Evolutionary conservation across 1,139 yeast genomes (phyloP), one percentile per base, ranked within the genome.

Genomic region (Eremothecium cymbalariae): DNA sequence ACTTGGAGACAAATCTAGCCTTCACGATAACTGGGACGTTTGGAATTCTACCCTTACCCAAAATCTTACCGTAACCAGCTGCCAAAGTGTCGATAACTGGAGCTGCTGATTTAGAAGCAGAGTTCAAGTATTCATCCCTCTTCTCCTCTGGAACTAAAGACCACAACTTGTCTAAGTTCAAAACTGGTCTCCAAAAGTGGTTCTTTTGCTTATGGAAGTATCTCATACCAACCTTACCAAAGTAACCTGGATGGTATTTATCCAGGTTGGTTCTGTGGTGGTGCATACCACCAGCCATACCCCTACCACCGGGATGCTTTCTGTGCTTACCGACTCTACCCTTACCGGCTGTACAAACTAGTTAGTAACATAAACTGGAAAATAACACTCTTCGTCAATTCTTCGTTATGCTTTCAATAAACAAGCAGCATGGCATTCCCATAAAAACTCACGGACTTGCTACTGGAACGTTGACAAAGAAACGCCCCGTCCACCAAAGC

Each of bases 211-310:
- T 80, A 88, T 86, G 97, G 95, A 83, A 93, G 82, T 84, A 82
- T 83, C 98, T 86, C 97, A 90, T 90, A 88, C 99, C 99, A 68
- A 93, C 97, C 78, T 93, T 93, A 83, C 99, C 99, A 74, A 93
- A 93, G 93, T 93, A 93, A 86, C 99, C 99, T 64, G 98, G 98
- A 72, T 93, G 99, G 95, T 83, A 93, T 74, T 88, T 90, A 71
- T 93, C 98, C 77, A 90, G 74, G 79, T 86, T 86, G 70, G 90
- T 86, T 84, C 97, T 86, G 95, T 93, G 98, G 75, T 90, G 99
- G 72, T 85, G 96, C 74, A 78, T 94, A 84, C 99, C 99, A 88
- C 99, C 99, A 70, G 99, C 99, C 93, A 76, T 90, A 90, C 99
- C 99, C 77, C 98, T 90, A 77, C 99, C 99, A 90, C 98, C 98